These are phyloP conservation scores for Microdochium bolleyi DNA, from an alignment of 2,329 filamentous ascomycete species.

Conservation along the genomic window DNA sequence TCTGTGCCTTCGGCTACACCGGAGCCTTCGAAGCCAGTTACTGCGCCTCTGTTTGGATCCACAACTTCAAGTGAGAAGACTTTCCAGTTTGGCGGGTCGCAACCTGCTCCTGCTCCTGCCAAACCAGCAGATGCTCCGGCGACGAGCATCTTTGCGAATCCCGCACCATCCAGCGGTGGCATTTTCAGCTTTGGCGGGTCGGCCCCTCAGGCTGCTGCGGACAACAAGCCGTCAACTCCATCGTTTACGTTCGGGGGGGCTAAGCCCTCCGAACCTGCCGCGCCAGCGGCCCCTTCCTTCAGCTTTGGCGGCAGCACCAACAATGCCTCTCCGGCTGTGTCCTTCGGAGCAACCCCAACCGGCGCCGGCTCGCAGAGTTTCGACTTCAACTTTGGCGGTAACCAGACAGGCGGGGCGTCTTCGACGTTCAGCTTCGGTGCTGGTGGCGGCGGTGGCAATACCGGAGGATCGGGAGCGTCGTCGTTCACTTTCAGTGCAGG, in stretches of 20 bases:
- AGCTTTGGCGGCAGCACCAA: constrained; percentile 20
- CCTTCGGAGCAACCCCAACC: constrained; percentile 5
- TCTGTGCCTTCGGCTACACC: constrained; percentile 7
- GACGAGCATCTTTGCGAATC: neutral
- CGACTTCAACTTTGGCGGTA: constrained; percentile 18
- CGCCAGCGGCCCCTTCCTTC: constrained; percentile 18
- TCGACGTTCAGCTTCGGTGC: constrained; percentile 15
- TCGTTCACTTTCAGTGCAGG: constrained; percentile 31
- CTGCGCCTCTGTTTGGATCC: constrained; percentile 4
- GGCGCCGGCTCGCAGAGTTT: constrained; percentile 6
- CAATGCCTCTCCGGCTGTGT: constrained; percentile 6
- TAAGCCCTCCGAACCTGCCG: constrained; percentile 11
- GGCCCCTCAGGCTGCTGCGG: constrained; percentile 20
- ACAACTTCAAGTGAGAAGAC: neutral
- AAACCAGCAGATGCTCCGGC: neutral
- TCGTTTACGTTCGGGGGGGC: neutral
- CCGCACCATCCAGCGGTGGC: neutral
- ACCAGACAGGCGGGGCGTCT: constrained; percentile 4
- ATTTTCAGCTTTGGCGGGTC: constrained; percentile 10
- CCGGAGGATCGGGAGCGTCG: constrained; percentile 9
- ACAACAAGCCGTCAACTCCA: constrained; percentile 15
- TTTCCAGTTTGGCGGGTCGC: neutral
- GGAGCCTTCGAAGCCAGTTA: constrained; percentile 32
- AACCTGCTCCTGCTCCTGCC: neutral
- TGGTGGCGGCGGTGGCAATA: constrained; percentile 1